Evolutionary conservation across 2,329 filamentous ascomycete species (phyloP).

Genomic region (Mariannaea sp.): DNA sequence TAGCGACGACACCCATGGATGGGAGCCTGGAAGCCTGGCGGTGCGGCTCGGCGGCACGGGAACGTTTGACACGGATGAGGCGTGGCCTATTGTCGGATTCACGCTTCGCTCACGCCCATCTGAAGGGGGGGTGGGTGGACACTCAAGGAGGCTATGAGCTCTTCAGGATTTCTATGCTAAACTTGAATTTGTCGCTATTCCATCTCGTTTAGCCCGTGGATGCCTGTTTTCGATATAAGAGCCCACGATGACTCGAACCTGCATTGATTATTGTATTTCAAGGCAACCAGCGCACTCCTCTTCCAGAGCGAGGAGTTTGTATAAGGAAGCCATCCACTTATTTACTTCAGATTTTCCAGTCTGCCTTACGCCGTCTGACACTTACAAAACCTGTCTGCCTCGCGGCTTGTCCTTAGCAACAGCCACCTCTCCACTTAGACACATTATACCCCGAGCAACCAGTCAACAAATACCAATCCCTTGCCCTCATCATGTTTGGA

Average conservation of each 20-base stretch:
- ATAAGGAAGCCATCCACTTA: conserved; percentile 2
- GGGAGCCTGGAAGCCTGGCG: conserved; percentile 32
- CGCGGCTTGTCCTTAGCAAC: not conserved
- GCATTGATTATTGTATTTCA: conserved; percentile 6
- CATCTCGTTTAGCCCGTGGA: conserved; percentile 4
- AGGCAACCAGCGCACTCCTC: conserved; percentile 5
- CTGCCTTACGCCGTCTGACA: conserved; percentile 8
- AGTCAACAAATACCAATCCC: not conserved
- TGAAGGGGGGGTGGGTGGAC: no score
- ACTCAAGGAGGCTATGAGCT: conserved; percentile 12
- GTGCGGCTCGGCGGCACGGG: conserved; percentile 36
- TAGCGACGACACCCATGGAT: conserved; percentile 28
- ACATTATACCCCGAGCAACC: conserved; percentile 1
- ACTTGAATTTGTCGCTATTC: not conserved
- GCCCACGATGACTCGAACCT: not conserved
- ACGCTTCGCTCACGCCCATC: not conserved
- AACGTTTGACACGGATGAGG: conserved; percentile 10
- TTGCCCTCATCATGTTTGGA: conserved; percentile 40
- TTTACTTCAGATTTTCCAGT: not conserved
- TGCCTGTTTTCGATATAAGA: conserved; percentile 19
- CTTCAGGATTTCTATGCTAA: not conserved
- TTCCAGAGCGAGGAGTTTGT: not conserved
- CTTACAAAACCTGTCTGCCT: not conserved
- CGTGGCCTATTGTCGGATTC: not conserved
- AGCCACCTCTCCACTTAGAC: conserved; percentile 16